Conservation (phyloP, 2,329 filamentous ascomycete species). For the Dryadomyces sulphureus region DNA sequence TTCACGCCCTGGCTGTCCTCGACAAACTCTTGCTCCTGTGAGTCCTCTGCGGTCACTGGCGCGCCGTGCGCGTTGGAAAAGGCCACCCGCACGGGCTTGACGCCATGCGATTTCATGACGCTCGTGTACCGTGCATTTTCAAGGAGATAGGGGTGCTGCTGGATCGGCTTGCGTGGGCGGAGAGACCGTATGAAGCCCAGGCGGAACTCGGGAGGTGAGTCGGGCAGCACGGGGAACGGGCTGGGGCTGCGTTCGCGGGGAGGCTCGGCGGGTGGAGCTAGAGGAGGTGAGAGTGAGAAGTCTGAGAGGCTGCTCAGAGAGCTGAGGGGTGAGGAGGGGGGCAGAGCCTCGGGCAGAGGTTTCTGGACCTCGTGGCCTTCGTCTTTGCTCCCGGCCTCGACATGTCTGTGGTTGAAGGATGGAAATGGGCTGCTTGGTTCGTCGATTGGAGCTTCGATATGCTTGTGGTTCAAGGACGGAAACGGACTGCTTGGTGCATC, state of each 20-base stretch:
- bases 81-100: slow-evolving; percentile 34
- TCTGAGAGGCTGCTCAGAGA: slow-evolving; percentile 4
- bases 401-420: too few relatives aligned
- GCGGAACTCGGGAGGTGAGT: slow-evolving; percentile 11
- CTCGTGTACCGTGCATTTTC: slow-evolving; percentile 40
- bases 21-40: slow-evolving; percentile 34
- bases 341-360: too few relatives aligned
- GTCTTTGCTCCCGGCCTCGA: too few relatives aligned
- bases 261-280: background rate
- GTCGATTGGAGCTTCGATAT: background rate
- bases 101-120: slow-evolving; percentile 36
- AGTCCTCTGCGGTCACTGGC: slow-evolving; percentile 23
- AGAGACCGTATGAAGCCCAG: slow-evolving; percentile 30
- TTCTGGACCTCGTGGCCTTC: background rate
- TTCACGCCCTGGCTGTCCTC: slow-evolving; percentile 18
- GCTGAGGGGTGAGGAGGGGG: slow-evolving; percentile 6
- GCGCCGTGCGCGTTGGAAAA: slow-evolving; percentile 14
- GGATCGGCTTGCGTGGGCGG: slow-evolving; percentile 45
- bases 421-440: too few relatives aligned
- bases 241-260: background rate
- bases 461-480: background rate
- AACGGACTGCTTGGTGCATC: background rate
- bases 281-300: background rate
- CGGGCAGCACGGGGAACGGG: slow-evolving; percentile 2
- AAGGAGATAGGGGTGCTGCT: slow-evolving; percentile 43